These are phyloP conservation scores for Boletus patriciae DNA, from an alignment of 768 basidiomycete genomes.

Conservation along the genomic window DNA sequence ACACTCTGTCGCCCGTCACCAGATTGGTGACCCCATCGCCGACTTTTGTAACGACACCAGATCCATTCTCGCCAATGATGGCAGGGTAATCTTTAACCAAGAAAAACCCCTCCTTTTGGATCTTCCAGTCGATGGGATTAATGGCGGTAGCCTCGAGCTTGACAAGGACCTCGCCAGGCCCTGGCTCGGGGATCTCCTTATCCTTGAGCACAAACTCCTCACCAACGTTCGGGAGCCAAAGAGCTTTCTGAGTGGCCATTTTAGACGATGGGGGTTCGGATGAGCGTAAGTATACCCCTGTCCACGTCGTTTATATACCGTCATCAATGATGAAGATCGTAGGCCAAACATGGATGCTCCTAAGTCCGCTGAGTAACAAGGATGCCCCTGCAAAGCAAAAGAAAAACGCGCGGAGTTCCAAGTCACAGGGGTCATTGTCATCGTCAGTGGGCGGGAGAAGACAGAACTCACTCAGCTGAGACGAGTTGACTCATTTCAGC, in stretches of 20 bases:
- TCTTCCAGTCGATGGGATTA: slow-evolving; percentile 43
- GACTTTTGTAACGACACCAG: slow-evolving; percentile 39
- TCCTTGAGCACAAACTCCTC: slow-evolving; percentile 10
- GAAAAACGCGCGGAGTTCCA: no score
- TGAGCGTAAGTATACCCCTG: not conserved
- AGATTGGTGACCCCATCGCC: slow-evolving; percentile 37
- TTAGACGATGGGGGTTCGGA: not conserved
- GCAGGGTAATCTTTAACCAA: slow-evolving; percentile 37
- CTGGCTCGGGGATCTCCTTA: slow-evolving; percentile 34
- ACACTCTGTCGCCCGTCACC: slow-evolving; percentile 39
- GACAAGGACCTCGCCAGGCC: slow-evolving; percentile 44
- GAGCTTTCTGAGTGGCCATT: slow-evolving; percentile 17
- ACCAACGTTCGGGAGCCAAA: slow-evolving; percentile 18
- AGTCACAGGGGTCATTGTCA: no score
- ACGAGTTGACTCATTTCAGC: no score
- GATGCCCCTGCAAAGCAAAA: no score
- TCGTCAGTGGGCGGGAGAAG: no score
- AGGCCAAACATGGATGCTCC: no score
- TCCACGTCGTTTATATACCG: not conserved
- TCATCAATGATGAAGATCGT: not conserved
- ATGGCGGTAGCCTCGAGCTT: slow-evolving; percentile 41
- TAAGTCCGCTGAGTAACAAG: not conserved
- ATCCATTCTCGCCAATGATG: slow-evolving; percentile 37
- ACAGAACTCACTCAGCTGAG: no score
- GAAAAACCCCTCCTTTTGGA: slow-evolving; percentile 8